Conservation (phyloP, 148 eudicot genomes). For the Camellia sinensis region DNA sequence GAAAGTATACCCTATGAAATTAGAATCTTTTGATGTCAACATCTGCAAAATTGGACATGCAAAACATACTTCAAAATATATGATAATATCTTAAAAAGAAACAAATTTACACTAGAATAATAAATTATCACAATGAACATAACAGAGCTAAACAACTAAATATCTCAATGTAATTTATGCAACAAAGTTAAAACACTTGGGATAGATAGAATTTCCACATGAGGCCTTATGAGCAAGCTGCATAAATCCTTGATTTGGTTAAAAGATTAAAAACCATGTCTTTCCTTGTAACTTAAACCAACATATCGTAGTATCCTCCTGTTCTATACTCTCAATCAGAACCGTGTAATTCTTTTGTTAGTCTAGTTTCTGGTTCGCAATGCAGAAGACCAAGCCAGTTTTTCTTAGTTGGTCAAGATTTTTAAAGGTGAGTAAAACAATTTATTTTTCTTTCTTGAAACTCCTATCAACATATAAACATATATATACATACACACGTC, state of each 20-base stretch:
- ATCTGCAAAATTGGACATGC: slow-evolving; percentile 39
- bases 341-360: neutral
- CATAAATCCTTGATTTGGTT: neutral
- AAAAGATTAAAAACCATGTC: neutral
- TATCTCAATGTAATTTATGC: neutral
- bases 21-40: slow-evolving; percentile 74
- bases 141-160: neutral
- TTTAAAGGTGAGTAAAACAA: neutral
- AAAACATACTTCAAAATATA: neutral
- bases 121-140: neutral
- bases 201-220: neutral
- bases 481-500: neutral
- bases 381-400: neutral
- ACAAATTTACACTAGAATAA: neutral
- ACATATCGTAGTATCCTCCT: neutral
- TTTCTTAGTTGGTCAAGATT: neutral
- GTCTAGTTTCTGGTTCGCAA: neutral
- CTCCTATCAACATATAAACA: neutral
- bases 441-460: neutral
- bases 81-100: neutral
- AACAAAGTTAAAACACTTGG: neutral
- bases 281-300: neutral
- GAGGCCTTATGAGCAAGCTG: neutral
- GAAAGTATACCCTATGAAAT: slow-evolving; percentile 72
- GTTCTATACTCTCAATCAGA: slow-evolving; percentile 1